These are phyloP conservation scores for Emericellopsis terricola DNA, from an alignment of 495 filamentous ascomycete genomes.

Conservation along the genomic window DNA sequence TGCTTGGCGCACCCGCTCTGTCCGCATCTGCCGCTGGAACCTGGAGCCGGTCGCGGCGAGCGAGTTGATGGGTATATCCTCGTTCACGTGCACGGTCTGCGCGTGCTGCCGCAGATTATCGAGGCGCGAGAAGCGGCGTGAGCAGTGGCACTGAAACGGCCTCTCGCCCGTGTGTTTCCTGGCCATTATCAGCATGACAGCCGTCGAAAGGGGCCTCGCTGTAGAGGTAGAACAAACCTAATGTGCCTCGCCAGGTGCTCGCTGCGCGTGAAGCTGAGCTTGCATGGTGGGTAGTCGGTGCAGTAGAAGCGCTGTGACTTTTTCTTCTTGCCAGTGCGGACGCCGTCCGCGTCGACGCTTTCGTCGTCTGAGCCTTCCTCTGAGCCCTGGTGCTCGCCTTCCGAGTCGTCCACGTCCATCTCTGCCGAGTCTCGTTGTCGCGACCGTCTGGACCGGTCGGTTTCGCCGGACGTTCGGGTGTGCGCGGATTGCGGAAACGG, in stretches of 20 bases:
- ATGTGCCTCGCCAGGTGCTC: slow-evolving; percentile 94
- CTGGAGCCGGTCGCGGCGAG: slow-evolving; percentile 84
- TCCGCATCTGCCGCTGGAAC: slow-evolving; percentile 87
- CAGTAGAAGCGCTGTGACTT: slow-evolving; percentile 95
- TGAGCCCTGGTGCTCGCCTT: slow-evolving; percentile 25
- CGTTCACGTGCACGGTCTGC: slow-evolving; percentile 94
- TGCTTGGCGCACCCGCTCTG: slow-evolving; percentile 49
- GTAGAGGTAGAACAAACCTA: slow-evolving; percentile 31
- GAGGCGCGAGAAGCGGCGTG: slow-evolving; percentile 83
- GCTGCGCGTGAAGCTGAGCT: slow-evolving; percentile 86
- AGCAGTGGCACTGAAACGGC: slow-evolving; percentile 94
- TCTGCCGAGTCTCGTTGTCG: slow-evolving; percentile 44
- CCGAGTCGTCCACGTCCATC: slow-evolving; percentile 58
- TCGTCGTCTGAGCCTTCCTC: slow-evolving; percentile 62
- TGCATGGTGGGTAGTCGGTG: slow-evolving; percentile 91
- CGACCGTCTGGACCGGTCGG: slow-evolving; percentile 43
- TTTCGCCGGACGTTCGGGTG: slow-evolving; percentile 21
- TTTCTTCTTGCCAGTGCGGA: slow-evolving; percentile 69
- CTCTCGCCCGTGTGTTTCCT: slow-evolving; percentile 97
- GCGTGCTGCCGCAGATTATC: slow-evolving; percentile 95
- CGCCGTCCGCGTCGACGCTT: slow-evolving; percentile 44
- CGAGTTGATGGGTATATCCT: slow-evolving; percentile 87
- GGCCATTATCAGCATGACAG: slow-evolving; percentile 11
- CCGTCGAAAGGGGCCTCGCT: neutral
- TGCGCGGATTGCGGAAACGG: slow-evolving; percentile 35